Base-by-base conservation (phyloP, 1,139 yeast genomes). In the Yamadazyma sp. region DNA sequence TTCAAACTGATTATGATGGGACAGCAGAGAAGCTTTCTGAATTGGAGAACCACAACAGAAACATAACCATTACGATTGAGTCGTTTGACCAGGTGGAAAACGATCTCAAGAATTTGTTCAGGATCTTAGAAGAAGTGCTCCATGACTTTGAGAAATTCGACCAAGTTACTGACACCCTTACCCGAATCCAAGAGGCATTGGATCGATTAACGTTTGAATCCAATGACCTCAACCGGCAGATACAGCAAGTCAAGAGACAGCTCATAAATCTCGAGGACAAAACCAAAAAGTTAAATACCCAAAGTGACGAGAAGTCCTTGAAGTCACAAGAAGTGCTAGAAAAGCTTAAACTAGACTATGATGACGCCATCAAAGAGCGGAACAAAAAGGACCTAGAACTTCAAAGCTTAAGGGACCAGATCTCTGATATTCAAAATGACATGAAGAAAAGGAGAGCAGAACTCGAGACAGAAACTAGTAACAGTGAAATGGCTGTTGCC, bases 91-190 rank as follows among this genome's bases (percentile, higher is more conserved):
- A 62, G n/a, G 63, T 82, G 6, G 78, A 78, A 38, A 73, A 66
- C 43, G 87, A 82, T 43, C 56, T 83, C 37, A 71, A 67, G 40
- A 70, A 67, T 35, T 62, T 81, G 29, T 63, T 73, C 37, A 69
- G 74, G 39, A 62, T 78, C 3, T 61, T 82, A 29, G 86, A 82
- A 34, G 90, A 82, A 39, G 67, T 83, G 13, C 67, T 72, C 29
- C 60, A 61, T 23, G 88, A 80, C 43, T 53, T 79, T 16, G 62
- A 59, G 29, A 70, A 70, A 46, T 74, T 76, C 41, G 77, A 73
- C 36, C 67, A 62, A 16, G 71, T 76, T 5, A 50, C 59, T 31
- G 56, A 62, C 15, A 67, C 71, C 41, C 55, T 71, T 32, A 56
- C 58, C 29, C 63, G 69, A 33, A 60, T 65, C 42, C 73, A 71